Percentiles rank a stretch among this genome's conserved stretches.
phyloP scores from a whole-genome alignment of 2,329 filamentous ascomycete species.

The Macrophomina phaseolina region DNA sequence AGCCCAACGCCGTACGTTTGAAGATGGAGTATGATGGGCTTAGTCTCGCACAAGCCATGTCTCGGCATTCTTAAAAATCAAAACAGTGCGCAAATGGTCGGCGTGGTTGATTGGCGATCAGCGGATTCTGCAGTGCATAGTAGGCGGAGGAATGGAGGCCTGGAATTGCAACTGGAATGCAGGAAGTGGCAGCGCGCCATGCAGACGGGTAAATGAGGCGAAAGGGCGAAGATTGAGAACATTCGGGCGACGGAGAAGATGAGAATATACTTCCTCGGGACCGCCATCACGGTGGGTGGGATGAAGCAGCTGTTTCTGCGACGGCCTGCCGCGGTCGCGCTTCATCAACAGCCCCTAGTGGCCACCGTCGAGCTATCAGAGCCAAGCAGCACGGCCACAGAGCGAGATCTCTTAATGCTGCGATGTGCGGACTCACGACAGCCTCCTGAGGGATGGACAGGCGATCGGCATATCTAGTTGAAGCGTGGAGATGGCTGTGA shows the following conservation, averaged over 20 bases:
- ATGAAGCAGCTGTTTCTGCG: background rate
- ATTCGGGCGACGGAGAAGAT: background rate
- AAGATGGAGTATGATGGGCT: background rate
- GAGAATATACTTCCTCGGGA: background rate
- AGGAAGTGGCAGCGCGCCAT: background rate
- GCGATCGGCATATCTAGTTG: background rate
- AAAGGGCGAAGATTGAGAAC: background rate
- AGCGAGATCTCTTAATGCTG: background rate
- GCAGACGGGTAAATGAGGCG: background rate
- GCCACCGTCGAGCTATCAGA: background rate
- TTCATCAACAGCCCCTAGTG: background rate
- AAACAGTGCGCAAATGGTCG: background rate
- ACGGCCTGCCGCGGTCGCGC: background rate
- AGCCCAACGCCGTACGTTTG: background rate
- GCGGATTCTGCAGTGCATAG: background rate
- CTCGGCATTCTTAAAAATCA: background rate
- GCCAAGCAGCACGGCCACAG: background rate
- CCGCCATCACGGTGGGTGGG: background rate
- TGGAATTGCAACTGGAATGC: background rate
- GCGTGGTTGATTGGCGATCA: background rate
- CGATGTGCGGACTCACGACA: background rate
- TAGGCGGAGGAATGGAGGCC: constrained; percentile 5
- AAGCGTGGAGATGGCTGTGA: background rate
- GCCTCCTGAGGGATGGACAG: background rate
- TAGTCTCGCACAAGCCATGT: background rate